A percentile compares a stretch with the other conserved stretches of the same genome.
Evolutionary conservation across 169 alveolate genomes (phyloP).

Genomic region (Nephromyces sp.): DNA sequence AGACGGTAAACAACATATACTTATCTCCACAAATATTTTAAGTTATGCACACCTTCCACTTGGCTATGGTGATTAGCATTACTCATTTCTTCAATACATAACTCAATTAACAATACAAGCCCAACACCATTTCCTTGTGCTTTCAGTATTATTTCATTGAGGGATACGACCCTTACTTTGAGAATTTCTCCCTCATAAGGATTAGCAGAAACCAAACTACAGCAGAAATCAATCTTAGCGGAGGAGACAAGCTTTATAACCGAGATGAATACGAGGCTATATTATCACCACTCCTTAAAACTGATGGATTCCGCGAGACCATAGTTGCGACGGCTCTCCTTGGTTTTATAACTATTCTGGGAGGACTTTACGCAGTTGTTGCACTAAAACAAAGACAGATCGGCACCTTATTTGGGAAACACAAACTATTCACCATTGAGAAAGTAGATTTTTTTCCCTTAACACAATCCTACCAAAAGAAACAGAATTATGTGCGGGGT

Average conservation of each 20-base stretch:
- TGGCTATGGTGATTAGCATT: no score
- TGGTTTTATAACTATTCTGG: constrained; percentile 15
- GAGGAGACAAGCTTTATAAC: neutral
- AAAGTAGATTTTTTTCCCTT: neutral
- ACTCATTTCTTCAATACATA: no score
- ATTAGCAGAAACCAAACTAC: neutral
- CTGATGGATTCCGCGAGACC: neutral
- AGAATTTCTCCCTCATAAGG: neutral
- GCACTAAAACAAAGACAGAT: constrained; percentile 37
- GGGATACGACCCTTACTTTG: neutral
- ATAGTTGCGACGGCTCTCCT: constrained; percentile 8
- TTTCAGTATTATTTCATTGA: neutral
- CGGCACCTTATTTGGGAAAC: constrained; percentile 14
- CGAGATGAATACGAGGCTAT: neutral
- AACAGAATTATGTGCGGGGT: neutral
- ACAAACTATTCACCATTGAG: neutral
- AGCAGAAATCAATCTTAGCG: neutral
- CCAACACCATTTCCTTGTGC: no score
- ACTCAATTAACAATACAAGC: no score
- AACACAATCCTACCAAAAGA: neutral
- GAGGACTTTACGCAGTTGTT: constrained; percentile 36
- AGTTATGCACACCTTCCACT: no score
- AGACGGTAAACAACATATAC: no score
- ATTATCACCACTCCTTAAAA: neutral
- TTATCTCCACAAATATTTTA: no score